Evolutionary conservation across 805 yeast genomes (phyloP).

Genomic region (Candida arabinofermentans): DNA sequence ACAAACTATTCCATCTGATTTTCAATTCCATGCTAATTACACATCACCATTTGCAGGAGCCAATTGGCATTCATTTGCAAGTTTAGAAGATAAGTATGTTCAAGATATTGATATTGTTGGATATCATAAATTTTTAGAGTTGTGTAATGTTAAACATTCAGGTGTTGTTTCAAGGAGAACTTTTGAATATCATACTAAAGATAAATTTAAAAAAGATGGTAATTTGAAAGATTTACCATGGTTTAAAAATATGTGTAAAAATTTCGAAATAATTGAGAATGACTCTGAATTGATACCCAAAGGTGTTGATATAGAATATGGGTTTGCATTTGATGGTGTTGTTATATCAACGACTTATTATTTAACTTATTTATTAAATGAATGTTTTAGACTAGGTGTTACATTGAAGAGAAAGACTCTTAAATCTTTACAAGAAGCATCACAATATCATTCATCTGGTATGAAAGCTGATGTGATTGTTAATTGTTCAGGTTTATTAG

Average conservation of each 20-base stretch:
- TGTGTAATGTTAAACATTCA: conserved; percentile 46
- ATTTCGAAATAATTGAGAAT: conserved; percentile 30
- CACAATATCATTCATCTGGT: conserved; percentile 35
- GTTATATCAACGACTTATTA: conserved; percentile 29
- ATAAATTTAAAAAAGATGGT: conserved; percentile 11
- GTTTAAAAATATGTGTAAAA: conserved; percentile 43
- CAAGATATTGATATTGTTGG: conserved; percentile 44
- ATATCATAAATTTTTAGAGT: conserved; percentile 41
- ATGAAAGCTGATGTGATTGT: conserved; percentile 45
- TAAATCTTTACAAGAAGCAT: conserved; percentile 46
- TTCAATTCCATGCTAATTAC: conserved; percentile 40
- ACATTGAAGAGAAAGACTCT: conserved; percentile 39
- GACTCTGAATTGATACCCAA: conserved; percentile 25
- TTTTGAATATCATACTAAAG: conserved; percentile 16
- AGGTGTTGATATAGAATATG: conserved; percentile 30
- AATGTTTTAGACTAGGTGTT: conserved; percentile 39
- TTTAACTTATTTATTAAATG: conserved; percentile 32
- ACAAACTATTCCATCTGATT: conserved; percentile 53
- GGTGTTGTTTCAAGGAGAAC: conserved; percentile 39
- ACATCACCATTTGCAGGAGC: conserved; percentile 74
- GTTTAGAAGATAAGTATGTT: conserved; percentile 31
- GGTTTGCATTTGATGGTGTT: conserved; percentile 40
- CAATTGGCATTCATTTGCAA: conserved; percentile 63
- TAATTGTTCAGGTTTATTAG: conserved; percentile 55
- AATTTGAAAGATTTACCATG: conserved; percentile 37